Evolutionary conservation across 352 stramenopile genomes (phyloP).

Genomic region (Pythium plurisporium): DNA sequence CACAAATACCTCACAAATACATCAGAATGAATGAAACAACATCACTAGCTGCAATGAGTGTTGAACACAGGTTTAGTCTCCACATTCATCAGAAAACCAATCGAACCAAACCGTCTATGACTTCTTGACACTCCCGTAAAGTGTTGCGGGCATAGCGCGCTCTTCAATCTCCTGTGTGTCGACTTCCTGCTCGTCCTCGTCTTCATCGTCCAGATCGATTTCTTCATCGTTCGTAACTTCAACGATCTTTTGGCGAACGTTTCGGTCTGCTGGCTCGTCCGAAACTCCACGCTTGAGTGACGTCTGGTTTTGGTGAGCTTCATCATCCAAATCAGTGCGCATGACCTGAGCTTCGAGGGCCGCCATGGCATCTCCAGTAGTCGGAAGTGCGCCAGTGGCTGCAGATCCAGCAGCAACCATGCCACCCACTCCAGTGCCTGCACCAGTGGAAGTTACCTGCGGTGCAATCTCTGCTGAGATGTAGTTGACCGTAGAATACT

Average conservation of each 20-base stretch:
- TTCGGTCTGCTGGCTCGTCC: slow-evolving; percentile 60
- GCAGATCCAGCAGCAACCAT: slow-evolving; percentile 55
- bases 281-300: slow-evolving; percentile 62
- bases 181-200: slow-evolving; percentile 73
- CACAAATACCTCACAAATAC: too few species aligned
- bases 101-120: slow-evolving; percentile 6
- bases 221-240: slow-evolving; percentile 86
- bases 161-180: slow-evolving; percentile 68
- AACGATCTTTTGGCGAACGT: slow-evolving; percentile 77
- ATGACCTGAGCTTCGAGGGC: slow-evolving; percentile 75
- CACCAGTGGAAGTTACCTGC: slow-evolving; percentile 16
- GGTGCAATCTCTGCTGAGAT: slow-evolving; percentile 90
- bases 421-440: slow-evolving; percentile 26
- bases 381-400: slow-evolving; percentile 24
- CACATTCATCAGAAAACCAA: too few species aligned
- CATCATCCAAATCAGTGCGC: slow-evolving; percentile 19
- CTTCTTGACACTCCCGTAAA: slow-evolving; percentile 31
- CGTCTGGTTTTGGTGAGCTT: slow-evolving; percentile 5
- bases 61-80: too few species aligned
- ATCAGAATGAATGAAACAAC: background rate
- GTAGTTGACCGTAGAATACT: slow-evolving; percentile 97
- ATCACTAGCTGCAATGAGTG: background rate
- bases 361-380: slow-evolving; percentile 81
- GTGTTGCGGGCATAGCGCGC: slow-evolving; percentile 43
- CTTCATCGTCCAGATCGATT: slow-evolving; percentile 91